Base-by-base conservation (phyloP, 768 basidiomycete genomes). In the Ephemerocybe angulata region DNA sequence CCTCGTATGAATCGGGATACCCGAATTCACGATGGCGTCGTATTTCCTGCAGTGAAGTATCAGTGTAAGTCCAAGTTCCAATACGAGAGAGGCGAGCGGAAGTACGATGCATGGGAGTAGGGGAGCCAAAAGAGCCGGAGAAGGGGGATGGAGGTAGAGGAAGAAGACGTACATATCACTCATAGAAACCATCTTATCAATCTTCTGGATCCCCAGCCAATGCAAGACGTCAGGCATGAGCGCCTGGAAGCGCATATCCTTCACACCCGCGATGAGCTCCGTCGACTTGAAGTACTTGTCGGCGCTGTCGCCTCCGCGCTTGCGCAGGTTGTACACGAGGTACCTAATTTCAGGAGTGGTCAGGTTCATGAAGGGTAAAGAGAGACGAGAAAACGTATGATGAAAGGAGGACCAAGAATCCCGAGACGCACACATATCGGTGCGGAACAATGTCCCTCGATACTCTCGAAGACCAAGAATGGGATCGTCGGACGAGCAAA, bases 221-320 rank as follows among this genome's bases (percentile, higher is more conserved):
- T 94, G 93, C 42, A 98, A 73, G 5, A 97, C 88, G 66, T 98
- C 96, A 3, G 96, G 96, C 94, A 98, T 97, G 57, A 93, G 77
- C 21, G 87, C 90, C 67, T 81, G 85, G 85, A 94, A 94, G n/a
- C 93, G 83, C 91, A 93, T 92, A 65, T 94, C 92, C 72, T 93
- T 90, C 22, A 97, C 94, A 8, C 95, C 95, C 0, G 95, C 95
- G 56, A 98, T 90, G 59, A 90, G 75, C 70, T 95, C 95, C 0
- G 96, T 98, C 4, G 87, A 85, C 67, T 89, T 87, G 79, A 98
- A 98, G 76, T 98, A 98, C 65, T 86, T 85, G 71, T 93, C 87
- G 1, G 96, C 96, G 1, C 83, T 84, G 71, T 98, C 96, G 5
- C 93, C 94, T 3, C 88, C 90, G 41, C 96, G 87, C 72, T 98